These are phyloP conservation scores for Phaeosphaeriaceae sp. DNA, from an alignment of 2,329 filamentous ascomycete genomes.

Conservation along the genomic window DNA sequence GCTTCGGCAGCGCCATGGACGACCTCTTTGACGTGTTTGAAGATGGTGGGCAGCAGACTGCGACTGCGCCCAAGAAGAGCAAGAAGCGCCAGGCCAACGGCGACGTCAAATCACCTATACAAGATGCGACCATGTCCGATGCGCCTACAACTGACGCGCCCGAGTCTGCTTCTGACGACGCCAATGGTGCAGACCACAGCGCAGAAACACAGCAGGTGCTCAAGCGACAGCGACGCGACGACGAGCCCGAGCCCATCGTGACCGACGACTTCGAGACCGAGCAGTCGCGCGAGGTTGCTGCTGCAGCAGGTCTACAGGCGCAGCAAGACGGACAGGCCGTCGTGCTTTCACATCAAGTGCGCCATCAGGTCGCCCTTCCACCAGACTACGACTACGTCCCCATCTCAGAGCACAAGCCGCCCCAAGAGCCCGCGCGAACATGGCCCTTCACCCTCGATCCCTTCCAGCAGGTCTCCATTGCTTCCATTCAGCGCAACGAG, in stretches of 20 bases:
- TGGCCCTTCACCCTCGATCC: conserved; percentile 95
- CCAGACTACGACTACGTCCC: conserved; percentile 94
- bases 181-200: conserved; percentile 46
- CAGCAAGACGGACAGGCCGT: conserved; percentile 74
- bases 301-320: conserved; percentile 72
- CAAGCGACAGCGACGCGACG: conserved; percentile 71
- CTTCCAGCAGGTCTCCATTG: conserved; percentile 93
- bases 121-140: conserved; percentile 57
- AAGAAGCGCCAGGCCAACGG: conserved; percentile 91
- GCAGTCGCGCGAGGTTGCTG: conserved; percentile 87
- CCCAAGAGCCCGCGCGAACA: conserved; percentile 77
- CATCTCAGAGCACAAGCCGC: conserved; percentile 96
- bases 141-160: conserved; percentile 42
- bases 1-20: conserved; percentile 41
- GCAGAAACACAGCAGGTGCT: conserved; percentile 48
- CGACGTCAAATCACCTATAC: conserved; percentile 67
- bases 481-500: conserved; percentile 94
- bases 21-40: conserved; percentile 57
- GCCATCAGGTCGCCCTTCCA: conserved; percentile 94
- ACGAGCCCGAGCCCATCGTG: conserved; percentile 79
- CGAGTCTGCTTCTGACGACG: conserved; percentile 17
- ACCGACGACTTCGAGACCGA: conserved; percentile 96
- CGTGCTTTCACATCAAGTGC: conserved; percentile 93
- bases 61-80: conserved; percentile 58
- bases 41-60: conserved; percentile 37